Conservation (phyloP, 352 stramenopile species). For the Plasmopara halstedii region DNA sequence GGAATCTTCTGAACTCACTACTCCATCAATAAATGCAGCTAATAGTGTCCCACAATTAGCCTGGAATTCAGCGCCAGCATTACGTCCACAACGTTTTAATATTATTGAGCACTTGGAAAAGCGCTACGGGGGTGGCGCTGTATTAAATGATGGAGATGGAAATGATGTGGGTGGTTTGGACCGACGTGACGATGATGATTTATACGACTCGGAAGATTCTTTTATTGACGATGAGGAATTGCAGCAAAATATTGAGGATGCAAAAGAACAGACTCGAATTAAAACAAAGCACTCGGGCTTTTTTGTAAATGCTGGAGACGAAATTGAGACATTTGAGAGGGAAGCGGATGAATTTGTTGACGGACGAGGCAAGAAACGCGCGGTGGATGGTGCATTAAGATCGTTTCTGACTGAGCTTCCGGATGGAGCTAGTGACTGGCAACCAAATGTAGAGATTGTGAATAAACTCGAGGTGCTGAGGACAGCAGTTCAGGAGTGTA, state of each 20-base stretch:
- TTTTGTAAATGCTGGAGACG: slow-evolving; percentile 80
- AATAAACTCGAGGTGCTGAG: slow-evolving; percentile 49
- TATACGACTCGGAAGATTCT: slow-evolving; percentile 86
- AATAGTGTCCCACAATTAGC: neutral
- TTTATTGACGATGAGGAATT: slow-evolving; percentile 83
- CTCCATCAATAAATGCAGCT: neutral
- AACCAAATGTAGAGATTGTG: slow-evolving; percentile 42
- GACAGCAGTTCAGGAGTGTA: slow-evolving; percentile 56
- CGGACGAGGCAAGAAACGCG: slow-evolving; percentile 32
- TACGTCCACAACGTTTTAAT: slow-evolving; percentile 52
- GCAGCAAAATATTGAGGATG: slow-evolving; percentile 80
- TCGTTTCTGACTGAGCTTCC: slow-evolving; percentile 59
- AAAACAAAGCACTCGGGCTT: slow-evolving; percentile 84
- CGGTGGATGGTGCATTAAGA: slow-evolving; percentile 42
- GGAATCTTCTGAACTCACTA: neutral
- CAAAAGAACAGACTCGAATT: slow-evolving; percentile 56
- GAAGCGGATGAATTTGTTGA: slow-evolving; percentile 5
- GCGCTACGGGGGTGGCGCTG: slow-evolving; percentile 61
- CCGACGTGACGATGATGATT: slow-evolving; percentile 68
- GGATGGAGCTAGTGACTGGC: slow-evolving; percentile 66
- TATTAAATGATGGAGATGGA: slow-evolving; percentile 36
- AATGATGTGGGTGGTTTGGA: slow-evolving; percentile 17
- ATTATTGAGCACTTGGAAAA: slow-evolving; percentile 86
- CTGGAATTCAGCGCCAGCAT: neutral
- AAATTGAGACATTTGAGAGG: slow-evolving; percentile 72